phyloP scores from a whole-genome alignment of 495 filamentous ascomycete genomes.

The Chaetomium tenue region DNA sequence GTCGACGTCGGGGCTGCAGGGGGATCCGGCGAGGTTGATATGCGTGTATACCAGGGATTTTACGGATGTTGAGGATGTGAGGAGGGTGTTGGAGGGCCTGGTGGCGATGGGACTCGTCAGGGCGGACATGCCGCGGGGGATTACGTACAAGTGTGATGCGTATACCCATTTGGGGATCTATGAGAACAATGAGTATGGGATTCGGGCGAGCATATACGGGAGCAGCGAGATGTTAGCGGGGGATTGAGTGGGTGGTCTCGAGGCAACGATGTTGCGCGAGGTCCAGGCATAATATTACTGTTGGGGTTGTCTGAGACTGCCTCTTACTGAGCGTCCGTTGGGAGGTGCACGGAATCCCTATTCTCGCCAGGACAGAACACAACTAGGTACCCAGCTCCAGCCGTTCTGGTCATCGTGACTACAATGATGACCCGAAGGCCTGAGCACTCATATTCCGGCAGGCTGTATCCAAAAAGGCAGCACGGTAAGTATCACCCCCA shows the following conservation, averaged over 20 bases:
- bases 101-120: slow-evolving; percentile 1
- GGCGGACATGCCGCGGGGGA: neutral
- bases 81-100: slow-evolving; percentile 7
- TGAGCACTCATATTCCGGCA: too few relatives aligned
- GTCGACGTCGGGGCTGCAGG: neutral
- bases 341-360: neutral
- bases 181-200: slow-evolving; percentile 10
- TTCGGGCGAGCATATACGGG: neutral
- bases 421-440: too few relatives aligned
- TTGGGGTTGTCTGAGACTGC: too few relatives aligned
- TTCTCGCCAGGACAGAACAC: too few relatives aligned
- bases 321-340: too few relatives aligned
- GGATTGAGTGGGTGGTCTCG: neutral
- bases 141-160: slow-evolving; percentile 18
- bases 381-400: too few relatives aligned
- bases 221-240: slow-evolving; percentile 7
- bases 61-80: slow-evolving; percentile 10
- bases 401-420: too few relatives aligned
- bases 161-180: slow-evolving; percentile 11
- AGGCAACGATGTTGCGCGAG: neutral
- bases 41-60: slow-evolving; percentile 15
- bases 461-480: too few relatives aligned
- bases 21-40: slow-evolving; percentile 3
- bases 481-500: too few relatives aligned
- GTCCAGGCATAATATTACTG: neutral